phyloP scores from a whole-genome alignment of 2,329 filamentous ascomycete genomes.

The Periglandula ipomoeae region DNA sequence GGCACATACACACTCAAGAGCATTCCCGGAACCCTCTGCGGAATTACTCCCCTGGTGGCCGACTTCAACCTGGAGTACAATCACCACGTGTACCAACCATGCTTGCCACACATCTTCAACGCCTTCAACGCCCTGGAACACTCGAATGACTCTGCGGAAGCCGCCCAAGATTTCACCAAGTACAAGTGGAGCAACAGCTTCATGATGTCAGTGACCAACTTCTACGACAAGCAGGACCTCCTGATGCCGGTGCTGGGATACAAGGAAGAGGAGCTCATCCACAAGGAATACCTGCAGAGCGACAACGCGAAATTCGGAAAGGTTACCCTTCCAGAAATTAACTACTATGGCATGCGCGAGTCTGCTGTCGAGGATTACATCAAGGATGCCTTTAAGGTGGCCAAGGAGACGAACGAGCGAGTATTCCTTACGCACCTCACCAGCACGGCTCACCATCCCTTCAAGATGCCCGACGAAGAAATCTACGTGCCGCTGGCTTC shows the following conservation, averaged over 20 bases:
- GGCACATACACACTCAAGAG: slow-evolving; percentile 36
- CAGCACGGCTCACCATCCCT: slow-evolving; percentile 27
- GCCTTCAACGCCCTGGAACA: slow-evolving; percentile 19
- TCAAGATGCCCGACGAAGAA: slow-evolving; percentile 21
- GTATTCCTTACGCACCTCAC: slow-evolving; percentile 27
- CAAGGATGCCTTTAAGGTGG: slow-evolving; percentile 19
- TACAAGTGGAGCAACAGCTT: slow-evolving; percentile 23
- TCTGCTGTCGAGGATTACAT: slow-evolving; percentile 23
- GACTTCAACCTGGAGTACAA: slow-evolving; percentile 34
- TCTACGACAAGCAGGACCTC: slow-evolving; percentile 24
- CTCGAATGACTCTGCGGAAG: slow-evolving; percentile 3
- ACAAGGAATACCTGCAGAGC: slow-evolving; percentile 21
- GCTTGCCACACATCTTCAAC: slow-evolving; percentile 28
- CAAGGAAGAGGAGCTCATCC: slow-evolving; percentile 15
- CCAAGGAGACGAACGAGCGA: slow-evolving; percentile 20
- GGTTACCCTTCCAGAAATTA: slow-evolving; percentile 21
- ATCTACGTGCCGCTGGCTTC: slow-evolving; percentile 17
- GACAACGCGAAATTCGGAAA: slow-evolving; percentile 20
- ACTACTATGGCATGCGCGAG: slow-evolving; percentile 27
- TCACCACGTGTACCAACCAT: slow-evolving; percentile 35
- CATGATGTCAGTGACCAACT: slow-evolving; percentile 24
- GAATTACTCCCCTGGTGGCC: slow-evolving; percentile 29
- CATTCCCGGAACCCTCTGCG: slow-evolving; percentile 31
- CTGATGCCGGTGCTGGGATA: slow-evolving; percentile 24
- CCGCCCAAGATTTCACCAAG: slow-evolving; percentile 13